Evolutionary conservation across 768 basidiomycete species (phyloP).

Genomic region (Tephrocybe sp.): DNA sequence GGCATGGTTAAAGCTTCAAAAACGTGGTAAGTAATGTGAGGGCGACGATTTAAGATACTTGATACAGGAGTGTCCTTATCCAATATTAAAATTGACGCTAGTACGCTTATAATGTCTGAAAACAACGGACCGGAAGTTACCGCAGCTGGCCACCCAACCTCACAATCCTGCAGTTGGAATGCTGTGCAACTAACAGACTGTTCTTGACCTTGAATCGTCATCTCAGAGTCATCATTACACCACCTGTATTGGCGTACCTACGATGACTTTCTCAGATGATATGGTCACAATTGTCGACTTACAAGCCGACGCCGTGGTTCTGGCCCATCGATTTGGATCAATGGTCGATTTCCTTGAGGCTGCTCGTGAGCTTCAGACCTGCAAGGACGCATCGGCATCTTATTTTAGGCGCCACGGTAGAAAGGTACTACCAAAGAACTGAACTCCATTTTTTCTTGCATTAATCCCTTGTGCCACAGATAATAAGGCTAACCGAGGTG

Average conservation of each 20-base stretch:
- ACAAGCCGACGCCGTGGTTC: constrained; percentile 24
- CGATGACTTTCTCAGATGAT: constrained; percentile 14
- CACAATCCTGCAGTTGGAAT: constrained; percentile 15
- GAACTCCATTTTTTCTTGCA: constrained; percentile 2
- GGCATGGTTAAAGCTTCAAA: constrained; percentile 4
- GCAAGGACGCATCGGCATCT: constrained; percentile 17
- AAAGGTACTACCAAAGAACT: constrained; percentile 28
- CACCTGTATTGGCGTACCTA: too few species aligned
- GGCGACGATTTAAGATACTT: not conserved
- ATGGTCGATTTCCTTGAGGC: constrained; percentile 32
- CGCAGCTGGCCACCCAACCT: constrained; percentile 20
- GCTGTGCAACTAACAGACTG: constrained; percentile 16
- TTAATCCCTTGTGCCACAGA: constrained; percentile 29
- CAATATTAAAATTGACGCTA: not conserved
- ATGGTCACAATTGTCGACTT: constrained; percentile 20
- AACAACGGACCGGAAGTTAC: constrained; percentile 33
- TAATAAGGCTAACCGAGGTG: constrained; percentile 55
- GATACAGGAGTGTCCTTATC: constrained; percentile 3
- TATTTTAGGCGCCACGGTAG: constrained; percentile 29
- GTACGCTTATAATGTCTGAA: constrained; percentile 18
- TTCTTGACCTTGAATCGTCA: constrained; percentile 3
- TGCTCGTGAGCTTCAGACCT: constrained; percentile 26
- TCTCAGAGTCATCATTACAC: constrained; percentile 9
- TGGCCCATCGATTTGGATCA: constrained; percentile 28
- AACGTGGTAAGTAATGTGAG: not conserved